Percentiles rank a stretch among this genome's conserved stretches.
phyloP scores from a whole-genome alignment of 2,329 filamentous ascomycete genomes.

The Lachnellula subtilissima region DNA sequence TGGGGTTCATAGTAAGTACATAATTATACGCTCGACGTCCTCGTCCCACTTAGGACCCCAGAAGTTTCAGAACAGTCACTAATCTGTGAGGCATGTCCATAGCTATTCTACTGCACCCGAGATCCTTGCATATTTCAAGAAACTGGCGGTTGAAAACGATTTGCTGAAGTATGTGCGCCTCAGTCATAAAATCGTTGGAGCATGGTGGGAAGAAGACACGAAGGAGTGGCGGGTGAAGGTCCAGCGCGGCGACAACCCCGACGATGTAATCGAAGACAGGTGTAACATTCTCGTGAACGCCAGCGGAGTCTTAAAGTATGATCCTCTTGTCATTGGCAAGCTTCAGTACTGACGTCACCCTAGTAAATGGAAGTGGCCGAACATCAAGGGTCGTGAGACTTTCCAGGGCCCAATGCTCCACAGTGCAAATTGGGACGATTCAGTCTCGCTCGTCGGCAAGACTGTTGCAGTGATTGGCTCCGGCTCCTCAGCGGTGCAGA shows the following conservation, averaged over 20 bases:
- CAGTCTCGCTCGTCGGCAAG: slow-evolving; percentile 26
- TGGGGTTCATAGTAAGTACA: background rate
- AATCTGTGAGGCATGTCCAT: slow-evolving; percentile 8
- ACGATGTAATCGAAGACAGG: slow-evolving; percentile 35
- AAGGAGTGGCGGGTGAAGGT: slow-evolving; percentile 39
- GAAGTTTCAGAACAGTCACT: no score
- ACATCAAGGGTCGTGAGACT: slow-evolving; percentile 40
- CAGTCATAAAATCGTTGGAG: slow-evolving; percentile 39
- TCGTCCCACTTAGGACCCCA: no score
- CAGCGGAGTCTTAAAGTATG: slow-evolving; percentile 45
- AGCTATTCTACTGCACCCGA: slow-evolving; percentile 36
- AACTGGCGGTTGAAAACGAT: slow-evolving; percentile 28
- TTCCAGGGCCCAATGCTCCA: slow-evolving; percentile 44
- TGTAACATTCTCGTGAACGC: slow-evolving; percentile 42
- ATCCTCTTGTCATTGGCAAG: slow-evolving; percentile 32
- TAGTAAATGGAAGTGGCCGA: slow-evolving; percentile 34
- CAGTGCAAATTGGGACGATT: slow-evolving; percentile 37
- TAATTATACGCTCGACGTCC: no score
- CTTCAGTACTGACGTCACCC: slow-evolving; percentile 19
- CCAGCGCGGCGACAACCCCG: slow-evolving; percentile 6
- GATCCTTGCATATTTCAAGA: slow-evolving; percentile 35
- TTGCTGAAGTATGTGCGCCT: slow-evolving; percentile 40
- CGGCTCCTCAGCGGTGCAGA: slow-evolving; percentile 36
- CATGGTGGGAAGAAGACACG: slow-evolving; percentile 39
- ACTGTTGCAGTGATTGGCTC: slow-evolving; percentile 35